These are phyloP conservation scores for Nothophoma quercina DNA, from an alignment of 2,329 filamentous ascomycete genomes.

Conservation along the genomic window DNA sequence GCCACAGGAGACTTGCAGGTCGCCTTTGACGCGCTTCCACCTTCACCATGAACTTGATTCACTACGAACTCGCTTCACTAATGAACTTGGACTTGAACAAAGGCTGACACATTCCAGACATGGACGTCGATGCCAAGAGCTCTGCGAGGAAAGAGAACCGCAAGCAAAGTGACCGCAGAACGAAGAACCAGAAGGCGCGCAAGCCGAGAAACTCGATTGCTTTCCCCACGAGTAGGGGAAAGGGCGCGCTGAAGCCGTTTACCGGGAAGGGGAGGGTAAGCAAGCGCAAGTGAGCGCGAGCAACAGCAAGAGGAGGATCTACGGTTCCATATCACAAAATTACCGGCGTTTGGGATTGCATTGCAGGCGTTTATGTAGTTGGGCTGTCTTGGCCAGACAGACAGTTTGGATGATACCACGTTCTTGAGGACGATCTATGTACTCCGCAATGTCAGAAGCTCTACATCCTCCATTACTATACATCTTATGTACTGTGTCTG, in stretches of 20 bases:
- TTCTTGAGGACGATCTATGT: slow-evolving; percentile 12
- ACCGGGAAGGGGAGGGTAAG: slow-evolving; percentile 36
- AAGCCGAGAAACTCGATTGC: slow-evolving; percentile 51
- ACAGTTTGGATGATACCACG: slow-evolving; percentile 39
- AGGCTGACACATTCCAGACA: slow-evolving; percentile 48
- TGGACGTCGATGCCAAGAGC: slow-evolving; percentile 48
- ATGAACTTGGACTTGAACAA: slow-evolving; percentile 36
- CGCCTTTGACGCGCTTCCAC: slow-evolving; percentile 48
- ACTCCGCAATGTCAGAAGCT: slow-evolving; percentile 7
- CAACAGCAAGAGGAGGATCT: slow-evolving; percentile 6
- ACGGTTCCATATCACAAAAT: slow-evolving; percentile 14
- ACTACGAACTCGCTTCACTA: too few relatives aligned
- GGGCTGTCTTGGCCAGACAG: slow-evolving; percentile 21
- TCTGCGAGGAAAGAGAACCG: slow-evolving; percentile 39
- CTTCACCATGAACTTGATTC: slow-evolving; percentile 38
- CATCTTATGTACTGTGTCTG: too few relatives aligned
- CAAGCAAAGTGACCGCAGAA: slow-evolving; percentile 37
- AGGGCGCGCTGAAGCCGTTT: slow-evolving; percentile 46
- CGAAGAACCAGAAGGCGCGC: slow-evolving; percentile 47
- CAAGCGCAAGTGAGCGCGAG: slow-evolving; percentile 30
- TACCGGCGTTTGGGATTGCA: slow-evolving; percentile 25
- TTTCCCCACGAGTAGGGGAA: slow-evolving; percentile 45
- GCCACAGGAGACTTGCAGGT: slow-evolving; percentile 43
- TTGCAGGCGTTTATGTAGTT: slow-evolving; percentile 17
- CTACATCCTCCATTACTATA: not conserved